Base-by-base conservation (phyloP, 2,329 filamentous ascomycete species). In the Cercospora beticola region DNA sequence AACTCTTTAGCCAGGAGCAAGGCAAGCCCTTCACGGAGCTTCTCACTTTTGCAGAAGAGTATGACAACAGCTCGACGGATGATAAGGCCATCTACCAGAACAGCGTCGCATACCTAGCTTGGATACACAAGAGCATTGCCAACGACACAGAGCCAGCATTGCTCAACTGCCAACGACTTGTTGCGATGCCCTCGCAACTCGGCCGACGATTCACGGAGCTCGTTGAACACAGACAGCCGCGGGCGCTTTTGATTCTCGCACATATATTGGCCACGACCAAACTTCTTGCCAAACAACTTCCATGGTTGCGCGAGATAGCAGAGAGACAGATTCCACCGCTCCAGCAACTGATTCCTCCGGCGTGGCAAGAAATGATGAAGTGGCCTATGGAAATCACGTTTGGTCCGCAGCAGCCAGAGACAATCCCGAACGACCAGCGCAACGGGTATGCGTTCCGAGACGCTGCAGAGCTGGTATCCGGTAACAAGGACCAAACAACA, bases 201-300 rank as follows among this genome's bases (percentile, higher is more conserved):
- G 67, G 72, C 7, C 61, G 68, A 9, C 67, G 71, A 23, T 76
- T 76, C 52, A 68, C 46, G 8, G 71, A 74, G 36, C 49, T 75
- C n/a, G 49, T 76, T 10, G 74, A 75, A 26, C 54, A 70, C 52
- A 67, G 68, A 36, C 58, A 64, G 30, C 74, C 74, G 14, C 65
- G 74, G 18, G 75, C 74, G 8, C 30, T 75, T 64, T 69, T 70
- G 12, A 70, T 75, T 3, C 66, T 75, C 23, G 72, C 72, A 16
- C 70, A 76, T 62, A 65, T 72, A 6, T 75, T 76, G 56, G 73
- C 73, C 9, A 69, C 66, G 31, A 74, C 73, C 66, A 73, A 75
- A 62, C 65, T 76, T 16, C 62, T 76, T 18, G 66, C 72, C 3
- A 63, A 72, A 4, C 64, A 72, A 18, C 65, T 73, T 26, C 68